Evolutionary conservation across 805 yeast species (phyloP), one percentile per base, ranked within the genome.

Genomic region (Metschnikowia lunata): DNA sequence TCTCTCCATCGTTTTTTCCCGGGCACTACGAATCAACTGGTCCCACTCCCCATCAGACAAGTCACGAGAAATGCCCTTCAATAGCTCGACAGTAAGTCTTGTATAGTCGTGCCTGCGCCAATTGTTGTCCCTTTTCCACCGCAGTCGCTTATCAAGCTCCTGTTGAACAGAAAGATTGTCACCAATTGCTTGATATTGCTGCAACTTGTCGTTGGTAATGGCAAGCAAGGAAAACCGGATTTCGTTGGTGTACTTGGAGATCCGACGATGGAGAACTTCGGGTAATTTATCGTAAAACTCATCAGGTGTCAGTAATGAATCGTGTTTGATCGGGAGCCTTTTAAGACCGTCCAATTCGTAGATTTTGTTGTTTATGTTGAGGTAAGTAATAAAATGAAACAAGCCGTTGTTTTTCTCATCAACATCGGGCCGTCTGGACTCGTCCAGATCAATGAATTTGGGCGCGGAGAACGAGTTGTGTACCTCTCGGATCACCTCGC

Each of bases 401-500:
- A 79, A 49, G 1, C 79, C 83, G 47, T 78, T 81, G 45, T 72
- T 61, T 30, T 74, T 73, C 40, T 65, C 65, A 44, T 61, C 63
- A 14, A 47, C 36, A 9, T 50, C 51, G 4, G 57, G 58, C 13
- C 38, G 45, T 8, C 47, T 39, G 30, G 51, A 44, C 28, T 64
- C 70, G 27, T 75, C 82, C 52, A 74, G 77, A 7, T 71, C 66
- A 39, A 79, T 72, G 30, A 78, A 67, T 30, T 66, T 61, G 8
- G 87, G 85, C 1, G 78, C 58, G 2, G 80, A 66, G 60, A 82
- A 82, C 15, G 84, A 78, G 59, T 82, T 82, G 59, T 82, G 88
- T 6, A 74, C 75, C 8, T 61, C 51, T 38, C 85, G 65, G 36
- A 82, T 78, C 40, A 67, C 60, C 26, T 80, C 83, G 33, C 82